Evolutionary conservation across 768 basidiomycete genomes (phyloP), one percentile per base, ranked within the genome.

Genomic region (Omphalotus guepiniiformis): DNA sequence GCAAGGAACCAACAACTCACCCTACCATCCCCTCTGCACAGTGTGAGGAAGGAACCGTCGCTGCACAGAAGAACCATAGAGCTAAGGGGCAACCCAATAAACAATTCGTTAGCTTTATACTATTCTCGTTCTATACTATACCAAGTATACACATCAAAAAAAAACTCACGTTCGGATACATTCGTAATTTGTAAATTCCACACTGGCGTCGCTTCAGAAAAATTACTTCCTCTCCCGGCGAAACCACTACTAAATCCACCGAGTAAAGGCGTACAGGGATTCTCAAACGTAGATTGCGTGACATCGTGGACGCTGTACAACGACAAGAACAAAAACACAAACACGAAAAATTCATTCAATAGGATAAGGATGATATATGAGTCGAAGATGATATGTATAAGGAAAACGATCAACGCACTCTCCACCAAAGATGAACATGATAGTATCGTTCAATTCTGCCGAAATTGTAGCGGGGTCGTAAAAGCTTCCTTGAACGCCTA

Each of bases 191-290:
- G 53, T 30, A 74, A 53, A 36, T 53, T 61, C 71, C 71, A 75
- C 16, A 58, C 45, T 0, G 61, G 55, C 2, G 55, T 22, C 1
- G 58, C 53, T 0, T 8, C 44, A 26, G 57, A 42, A 36, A 52
- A 47, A 41, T 63, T 58, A 13, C 58, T 35, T 1, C 58, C 56
- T 19, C 53, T 35, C 4, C 62, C 61, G 1, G 55, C 55, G 8
- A 67, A 44, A 1, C 70, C 69, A 43, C 61, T 68, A 37, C 68
- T 63, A 57, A 80, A 74, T 3, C 73, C 73, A 3, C 70, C 71
- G 0, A 50, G 44, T 9, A 71, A 59, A 11, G 64, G 65, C 27
- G 60, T 36, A 51, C 76, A 76, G 2, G 75, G 75, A 9, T 55
- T 47, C 0, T 63, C 60, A 46, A 66, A 64, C 1, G 56, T 48